Evolutionary conservation across 139 green algal species (phyloP).

Genomic region (Edaphochlamys debaryana): DNA sequence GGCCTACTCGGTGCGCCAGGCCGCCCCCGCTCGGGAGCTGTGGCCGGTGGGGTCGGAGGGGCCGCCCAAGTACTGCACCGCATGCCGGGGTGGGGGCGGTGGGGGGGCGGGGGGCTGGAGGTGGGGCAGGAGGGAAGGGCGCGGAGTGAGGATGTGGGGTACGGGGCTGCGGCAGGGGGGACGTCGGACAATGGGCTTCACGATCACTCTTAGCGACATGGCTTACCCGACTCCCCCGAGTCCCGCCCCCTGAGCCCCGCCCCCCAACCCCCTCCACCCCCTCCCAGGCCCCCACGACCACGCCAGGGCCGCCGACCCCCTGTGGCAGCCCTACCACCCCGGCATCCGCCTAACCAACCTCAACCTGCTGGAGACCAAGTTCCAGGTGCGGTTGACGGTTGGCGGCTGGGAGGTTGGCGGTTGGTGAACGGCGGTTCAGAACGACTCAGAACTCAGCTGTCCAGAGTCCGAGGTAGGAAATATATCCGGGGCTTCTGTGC

Average conservation of each 20-base stretch:
- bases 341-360: constrained; percentile 41
- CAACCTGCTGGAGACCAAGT: constrained; percentile 43
- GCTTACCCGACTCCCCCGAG: too few species aligned
- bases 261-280: neutral
- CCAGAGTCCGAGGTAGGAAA: too few species aligned
- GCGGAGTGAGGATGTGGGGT: neutral
- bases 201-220: too few species aligned
- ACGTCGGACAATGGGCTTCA: neutral
- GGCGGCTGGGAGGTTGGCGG: neutral
- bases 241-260: too few species aligned
- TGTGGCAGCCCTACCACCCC: constrained; percentile 56
- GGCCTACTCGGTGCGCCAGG: neutral
- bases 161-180: neutral
- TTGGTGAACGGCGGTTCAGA: too few species aligned
- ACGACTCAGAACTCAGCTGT: too few species aligned
- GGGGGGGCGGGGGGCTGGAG: neutral
- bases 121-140: neutral
- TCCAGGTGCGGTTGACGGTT: constrained; percentile 15
- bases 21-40: constrained; percentile 32
- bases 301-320: constrained; percentile 30
- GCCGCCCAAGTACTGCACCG: constrained; percentile 48
- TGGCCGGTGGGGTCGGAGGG: constrained; percentile 34
- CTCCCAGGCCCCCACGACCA: constrained; percentile 44
- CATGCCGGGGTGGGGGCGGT: constrained; percentile 43
- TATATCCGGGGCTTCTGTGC: too few species aligned